These are phyloP conservation scores for Heliophila coronopifolia DNA, from an alignment of 441 rosid species.

Conservation along the genomic window DNA sequence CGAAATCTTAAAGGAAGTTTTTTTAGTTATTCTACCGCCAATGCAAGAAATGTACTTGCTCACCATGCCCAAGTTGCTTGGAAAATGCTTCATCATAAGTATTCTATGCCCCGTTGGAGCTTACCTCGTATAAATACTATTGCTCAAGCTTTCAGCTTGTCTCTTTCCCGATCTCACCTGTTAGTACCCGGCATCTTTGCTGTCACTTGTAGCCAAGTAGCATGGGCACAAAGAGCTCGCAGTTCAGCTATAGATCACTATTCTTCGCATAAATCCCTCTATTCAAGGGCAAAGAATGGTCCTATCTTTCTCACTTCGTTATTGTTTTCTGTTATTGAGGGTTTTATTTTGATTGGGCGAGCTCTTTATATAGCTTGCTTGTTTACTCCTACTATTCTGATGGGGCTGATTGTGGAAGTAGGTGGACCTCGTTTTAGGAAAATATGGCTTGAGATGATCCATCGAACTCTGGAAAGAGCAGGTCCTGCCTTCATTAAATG, in stretches of 20 bases:
- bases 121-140: conserved; percentile 47
- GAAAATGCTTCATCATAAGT: conserved; percentile 48
- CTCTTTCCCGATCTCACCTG: conserved; percentile 64
- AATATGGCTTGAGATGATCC: conserved; percentile 74
- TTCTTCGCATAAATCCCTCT: conserved; percentile 49
- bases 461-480: conserved; percentile 69
- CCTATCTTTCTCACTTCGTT: conserved; percentile 55
- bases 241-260: conserved; percentile 38
- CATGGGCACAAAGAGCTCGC: conserved; percentile 54
- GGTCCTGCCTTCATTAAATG: conserved; percentile 99
- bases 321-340: conserved; percentile 49
- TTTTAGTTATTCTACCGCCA: conserved; percentile 8
- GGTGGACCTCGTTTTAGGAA: conserved; percentile 69
- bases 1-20: conserved; percentile 33
- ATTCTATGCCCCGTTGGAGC: conserved; percentile 26
- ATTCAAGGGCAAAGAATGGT: conserved; percentile 70
- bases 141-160: conserved; percentile 85
- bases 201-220: conserved; percentile 52
- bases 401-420: conserved; percentile 73
- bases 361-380: conserved; percentile 67
- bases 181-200: conserved; percentile 60
- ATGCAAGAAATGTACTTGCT: conserved; percentile 29
- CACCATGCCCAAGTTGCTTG: conserved; percentile 60
- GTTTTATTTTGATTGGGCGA: conserved; percentile 58
- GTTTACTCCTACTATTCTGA: conserved; percentile 71